Evolutionary conservation across 345 rosid genomes (phyloP).

Genomic region (Dimocarpus longan): DNA sequence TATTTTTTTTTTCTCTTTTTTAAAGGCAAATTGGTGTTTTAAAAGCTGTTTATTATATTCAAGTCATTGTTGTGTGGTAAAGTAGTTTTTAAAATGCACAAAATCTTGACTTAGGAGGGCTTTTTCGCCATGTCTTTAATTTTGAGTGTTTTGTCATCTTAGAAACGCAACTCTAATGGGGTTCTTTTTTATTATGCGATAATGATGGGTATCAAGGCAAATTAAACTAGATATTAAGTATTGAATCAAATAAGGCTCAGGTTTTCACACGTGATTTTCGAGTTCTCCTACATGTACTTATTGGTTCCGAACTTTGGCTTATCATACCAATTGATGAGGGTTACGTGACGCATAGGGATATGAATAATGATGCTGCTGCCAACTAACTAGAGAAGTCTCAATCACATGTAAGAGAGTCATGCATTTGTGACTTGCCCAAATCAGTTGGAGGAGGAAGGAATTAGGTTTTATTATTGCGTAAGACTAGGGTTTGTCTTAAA

Average conservation of each 20-base stretch:
- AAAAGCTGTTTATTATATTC: no score
- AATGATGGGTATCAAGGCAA: conserved; percentile 12
- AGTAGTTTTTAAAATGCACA: not conserved
- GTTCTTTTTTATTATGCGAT: not conserved
- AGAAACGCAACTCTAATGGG: conserved; percentile 22
- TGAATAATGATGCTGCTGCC: conserved; percentile 5
- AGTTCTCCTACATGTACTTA: not conserved
- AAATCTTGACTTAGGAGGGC: not conserved
- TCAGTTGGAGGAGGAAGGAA: conserved; percentile 20
- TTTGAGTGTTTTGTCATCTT: not conserved
- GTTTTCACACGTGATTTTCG: conserved; percentile 15
- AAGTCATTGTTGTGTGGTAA: no score
- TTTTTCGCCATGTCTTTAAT: not conserved
- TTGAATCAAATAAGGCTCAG: not conserved
- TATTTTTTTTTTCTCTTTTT: no score
- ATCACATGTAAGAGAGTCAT: conserved; percentile 35
- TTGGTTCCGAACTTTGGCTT: conserved; percentile 16
- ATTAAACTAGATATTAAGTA: not conserved
- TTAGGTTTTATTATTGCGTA: conserved; percentile 33
- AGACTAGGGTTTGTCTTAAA: conserved; percentile 21
- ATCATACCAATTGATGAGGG: conserved; percentile 17
- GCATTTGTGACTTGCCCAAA: conserved; percentile 31
- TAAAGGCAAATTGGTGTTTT: no score
- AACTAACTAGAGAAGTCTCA: conserved; percentile 21
- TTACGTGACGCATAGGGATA: conserved; percentile 14